Conservation (phyloP, 2,329 filamentous ascomycete genomes). For the Calonectria multiphialidica region DNA sequence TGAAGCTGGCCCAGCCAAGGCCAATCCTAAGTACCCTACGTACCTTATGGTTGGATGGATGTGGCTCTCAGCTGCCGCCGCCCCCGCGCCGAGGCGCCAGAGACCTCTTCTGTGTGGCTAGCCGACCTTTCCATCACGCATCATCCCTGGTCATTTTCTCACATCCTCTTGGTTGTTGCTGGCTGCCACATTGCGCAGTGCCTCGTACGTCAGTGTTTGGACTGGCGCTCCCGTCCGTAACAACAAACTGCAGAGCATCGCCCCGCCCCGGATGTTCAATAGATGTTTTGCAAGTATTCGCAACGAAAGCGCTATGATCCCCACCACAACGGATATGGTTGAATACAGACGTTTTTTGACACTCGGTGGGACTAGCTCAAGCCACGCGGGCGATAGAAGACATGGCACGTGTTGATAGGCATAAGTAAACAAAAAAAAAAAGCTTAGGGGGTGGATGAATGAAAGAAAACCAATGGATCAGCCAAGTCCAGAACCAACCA, state of each 20-base stretch:
- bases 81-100: slow-evolving; percentile 3
- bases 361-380: not conserved
- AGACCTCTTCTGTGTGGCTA: not conserved
- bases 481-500: not conserved
- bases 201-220: slow-evolving; percentile 5
- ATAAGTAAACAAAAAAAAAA: not conserved
- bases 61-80: not conserved
- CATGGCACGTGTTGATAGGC: not conserved
- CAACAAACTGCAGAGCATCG: not conserved
- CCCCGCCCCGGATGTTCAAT: not conserved
- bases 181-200: not conserved
- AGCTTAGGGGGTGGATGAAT: not conserved
- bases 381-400: not conserved
- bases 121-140: not conserved
- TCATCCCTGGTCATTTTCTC: not conserved
- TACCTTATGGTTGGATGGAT: not conserved
- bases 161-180: not conserved
- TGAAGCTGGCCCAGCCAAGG: not conserved
- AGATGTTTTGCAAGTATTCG: not conserved
- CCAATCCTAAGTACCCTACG: not conserved
- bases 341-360: slow-evolving; percentile 13
- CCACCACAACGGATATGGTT: not conserved
- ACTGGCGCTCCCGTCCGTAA: not conserved
- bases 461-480: too few species aligned
- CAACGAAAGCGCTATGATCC: not conserved